Base-by-base conservation (phyloP, 2,329 filamentous ascomycete genomes). In the Cercospora beticola region DNA sequence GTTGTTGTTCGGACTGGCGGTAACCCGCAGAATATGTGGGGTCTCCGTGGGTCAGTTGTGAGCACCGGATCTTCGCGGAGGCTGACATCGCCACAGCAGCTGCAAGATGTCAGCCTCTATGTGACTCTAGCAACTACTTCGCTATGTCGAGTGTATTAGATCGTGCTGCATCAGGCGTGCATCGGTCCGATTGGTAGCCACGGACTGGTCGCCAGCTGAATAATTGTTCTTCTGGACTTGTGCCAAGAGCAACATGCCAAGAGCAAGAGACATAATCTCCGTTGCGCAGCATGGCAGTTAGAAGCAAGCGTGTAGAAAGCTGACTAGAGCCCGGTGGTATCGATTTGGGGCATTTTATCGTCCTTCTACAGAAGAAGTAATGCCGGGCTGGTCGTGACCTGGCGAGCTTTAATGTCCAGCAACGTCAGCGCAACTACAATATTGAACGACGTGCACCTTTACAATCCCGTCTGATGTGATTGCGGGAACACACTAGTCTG, bases 91-190 rank as follows among this genome's bases (percentile, higher is more conserved):
- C 49, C 40, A 64, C 62, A 31, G 21, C 62, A 52, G 62, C 46
- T 62, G 60, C 43, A n/a, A 49, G 26, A 52, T 54, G 46, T 64
- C 62, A 64, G 62, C 62, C 21, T 56, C 62, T 56, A 59, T 36
- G 28, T n/a, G n/a, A 23, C 56, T 40, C 36, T 59, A 36, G 16
- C 31, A 18, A 36, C 10, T 21, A 59, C 56, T 18, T 59, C n/a
- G 30, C 16, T 21, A 36, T 33, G 56, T 59, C 56, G n/a, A 23
- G 16, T 16, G 14, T 54, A 54, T 23, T n/a, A 8, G 49, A 54
- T 54, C 46, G 23, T 2, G 23, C 49, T 28, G 49, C 49, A 28
- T 28, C 12, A 54, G 49, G 21, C 23, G 14, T 28, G 23, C 23
- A 54, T 26, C 23, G 49, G 49, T 54, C 49, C 49, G 23, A 54